phyloP scores from a whole-genome alignment of 2,329 filamentous ascomycete genomes.

The Fusarium longipes region DNA sequence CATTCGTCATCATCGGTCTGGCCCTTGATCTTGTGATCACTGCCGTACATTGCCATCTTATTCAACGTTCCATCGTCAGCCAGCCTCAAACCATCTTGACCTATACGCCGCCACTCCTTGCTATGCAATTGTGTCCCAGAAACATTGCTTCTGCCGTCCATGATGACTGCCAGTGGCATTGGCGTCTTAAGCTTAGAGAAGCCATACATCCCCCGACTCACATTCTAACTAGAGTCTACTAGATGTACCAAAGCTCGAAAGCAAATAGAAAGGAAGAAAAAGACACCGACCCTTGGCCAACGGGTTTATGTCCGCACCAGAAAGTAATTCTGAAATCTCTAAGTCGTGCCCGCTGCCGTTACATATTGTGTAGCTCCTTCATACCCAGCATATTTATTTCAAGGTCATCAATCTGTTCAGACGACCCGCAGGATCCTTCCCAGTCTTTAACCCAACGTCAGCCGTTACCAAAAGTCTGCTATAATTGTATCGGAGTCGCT shows the following conservation, averaged over 20 bases:
- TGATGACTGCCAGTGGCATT: neutral
- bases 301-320: slow-evolving; percentile 10
- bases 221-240: slow-evolving; percentile 25
- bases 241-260: slow-evolving; percentile 6
- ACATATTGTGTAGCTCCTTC: slow-evolving; percentile 54
- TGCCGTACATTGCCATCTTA: slow-evolving; percentile 3
- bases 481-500: slow-evolving; percentile 44
- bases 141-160: slow-evolving; percentile 22
- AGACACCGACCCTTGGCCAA: slow-evolving; percentile 5
- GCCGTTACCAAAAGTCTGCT: slow-evolving; percentile 42
- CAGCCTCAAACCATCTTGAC: slow-evolving; percentile 5
- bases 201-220: slow-evolving; percentile 7
- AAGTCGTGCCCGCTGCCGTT: slow-evolving; percentile 19
- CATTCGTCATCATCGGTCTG: neutral
- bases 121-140: slow-evolving; percentile 40
- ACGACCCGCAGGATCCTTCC: slow-evolving; percentile 66
- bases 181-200: neutral
- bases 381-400: slow-evolving; percentile 58
- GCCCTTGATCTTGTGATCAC: neutral
- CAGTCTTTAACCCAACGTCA: slow-evolving; percentile 58
- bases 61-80: neutral
- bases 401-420: slow-evolving; percentile 64
- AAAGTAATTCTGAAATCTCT: neutral
- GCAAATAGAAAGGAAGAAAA: slow-evolving; percentile 16
- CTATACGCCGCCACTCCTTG: slow-evolving; percentile 45